Base-by-base conservation (phyloP, 768 basidiomycete genomes). In the Tephrocybe sp. region DNA sequence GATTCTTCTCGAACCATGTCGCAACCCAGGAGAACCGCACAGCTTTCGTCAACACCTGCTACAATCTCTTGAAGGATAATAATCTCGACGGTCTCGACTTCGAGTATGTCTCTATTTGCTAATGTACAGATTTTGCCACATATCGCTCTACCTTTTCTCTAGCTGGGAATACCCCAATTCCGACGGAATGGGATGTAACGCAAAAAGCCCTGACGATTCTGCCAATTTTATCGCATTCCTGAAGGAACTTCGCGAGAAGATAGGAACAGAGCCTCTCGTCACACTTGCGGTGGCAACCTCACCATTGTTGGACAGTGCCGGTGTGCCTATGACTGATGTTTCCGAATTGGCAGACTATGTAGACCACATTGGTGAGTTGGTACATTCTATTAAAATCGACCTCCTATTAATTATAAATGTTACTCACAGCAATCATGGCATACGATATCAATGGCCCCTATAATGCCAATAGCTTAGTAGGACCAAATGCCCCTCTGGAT, bases 131-230 rank as follows among this genome's bases (percentile, higher is more conserved):
- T 27, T 18, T 21, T 30, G n/a, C 38, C 47, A 29, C 56, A 27
- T 13, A 24, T 24, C 21, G 9, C 30, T 34, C 31, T 24, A 24
- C 40, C 31, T 49, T 7, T 51, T 34, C 4, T 30, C 9, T 45
- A 77, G 77, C 59, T 94, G 92, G 91, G 93, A 95, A 66, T 93
- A 87, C 61, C 92, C 93, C 1, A 79, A 75, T 47, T 56, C 66
- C 4, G 67, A 73, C 43, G 91, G 91, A 27, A 73, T 86, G 1
- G 80, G 80, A 1, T 88, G 88, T 57, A 97, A 95, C 63, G 64
- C 63, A 0, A 73, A 84, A 50, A 74, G 76, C 7, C 44, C 63
- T 1, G 52, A 74, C 45, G 94, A 98, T 63, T 79, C 83, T 0
- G 69, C 77, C 25, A 94, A 97, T 64, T 89, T 87, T 67, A 77